Conservation (phyloP, 352 stramenopile genomes). For the Globisporangium splendens region DNA sequence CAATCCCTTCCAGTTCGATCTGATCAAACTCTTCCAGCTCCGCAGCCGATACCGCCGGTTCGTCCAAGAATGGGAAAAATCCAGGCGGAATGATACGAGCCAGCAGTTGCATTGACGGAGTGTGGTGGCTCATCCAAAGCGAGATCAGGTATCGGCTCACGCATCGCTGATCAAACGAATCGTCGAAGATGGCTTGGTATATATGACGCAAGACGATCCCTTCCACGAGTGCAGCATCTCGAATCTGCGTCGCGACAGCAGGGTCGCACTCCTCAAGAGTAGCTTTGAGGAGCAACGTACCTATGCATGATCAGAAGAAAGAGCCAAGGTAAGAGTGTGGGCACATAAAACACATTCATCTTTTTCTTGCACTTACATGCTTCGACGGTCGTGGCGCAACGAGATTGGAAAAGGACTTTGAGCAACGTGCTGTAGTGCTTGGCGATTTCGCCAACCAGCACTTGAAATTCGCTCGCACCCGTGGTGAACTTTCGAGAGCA, state of each 20-base stretch:
- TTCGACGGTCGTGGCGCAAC: conserved; percentile 83
- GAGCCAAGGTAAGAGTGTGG: conserved; percentile 1
- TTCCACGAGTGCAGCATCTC: conserved; percentile 90
- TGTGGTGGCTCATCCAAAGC: conserved; percentile 92
- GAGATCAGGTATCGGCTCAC: conserved; percentile 94
- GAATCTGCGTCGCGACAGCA: conserved; percentile 76
- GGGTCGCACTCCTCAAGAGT: conserved; percentile 88
- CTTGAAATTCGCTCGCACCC: conserved; percentile 53
- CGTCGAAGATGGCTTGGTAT: conserved; percentile 90
- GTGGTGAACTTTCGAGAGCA: conserved; percentile 90
- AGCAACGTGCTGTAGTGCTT: conserved; percentile 83
- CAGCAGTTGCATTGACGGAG: conserved; percentile 87
- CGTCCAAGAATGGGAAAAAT: conserved; percentile 87
- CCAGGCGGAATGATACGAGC: conserved; percentile 87
- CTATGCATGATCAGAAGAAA: conserved; percentile 36
- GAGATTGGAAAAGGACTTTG: conserved; percentile 87
- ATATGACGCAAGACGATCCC: conserved; percentile 93
- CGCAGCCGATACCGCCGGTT: conserved; percentile 67
- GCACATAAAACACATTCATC: background rate
- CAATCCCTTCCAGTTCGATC: conserved; percentile 67
- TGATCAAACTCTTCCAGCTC: conserved; percentile 88
- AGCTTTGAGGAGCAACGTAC: conserved; percentile 90
- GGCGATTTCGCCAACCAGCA: conserved; percentile 55
- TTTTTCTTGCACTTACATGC: conserved; percentile 52
- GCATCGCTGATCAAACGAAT: conserved; percentile 90